phyloP scores from a whole-genome alignment of 177 flowering plant genomes.

The Telopea speciosissima region DNA sequence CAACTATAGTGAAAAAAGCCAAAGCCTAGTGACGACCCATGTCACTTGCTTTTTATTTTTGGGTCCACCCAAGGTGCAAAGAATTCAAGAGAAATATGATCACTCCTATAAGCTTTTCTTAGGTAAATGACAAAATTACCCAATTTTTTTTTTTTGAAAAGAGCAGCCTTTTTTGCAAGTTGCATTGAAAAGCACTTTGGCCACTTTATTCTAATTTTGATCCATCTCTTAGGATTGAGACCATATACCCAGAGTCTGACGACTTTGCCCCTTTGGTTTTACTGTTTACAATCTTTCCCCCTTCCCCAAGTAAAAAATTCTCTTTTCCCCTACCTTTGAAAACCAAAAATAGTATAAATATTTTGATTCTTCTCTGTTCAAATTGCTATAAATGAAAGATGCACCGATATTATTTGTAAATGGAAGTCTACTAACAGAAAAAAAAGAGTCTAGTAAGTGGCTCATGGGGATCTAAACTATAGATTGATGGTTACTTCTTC shows the following conservation, averaged over 20 bases:
- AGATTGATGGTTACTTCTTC: neutral
- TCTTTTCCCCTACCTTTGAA: neutral
- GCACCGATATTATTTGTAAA: conserved; percentile 4
- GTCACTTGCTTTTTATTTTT: conserved; percentile 22
- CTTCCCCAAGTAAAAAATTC: too few relatives aligned
- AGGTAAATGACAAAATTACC: conserved; percentile 34
- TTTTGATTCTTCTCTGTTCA: conserved; percentile 29
- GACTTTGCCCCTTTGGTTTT: conserved; percentile 24
- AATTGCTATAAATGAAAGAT: conserved; percentile 12
- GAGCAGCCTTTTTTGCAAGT: conserved; percentile 33
- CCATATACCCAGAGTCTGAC: conserved; percentile 24
- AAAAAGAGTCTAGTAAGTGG: neutral
- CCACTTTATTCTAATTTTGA: conserved; percentile 40
- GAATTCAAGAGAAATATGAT: conserved; percentile 31
- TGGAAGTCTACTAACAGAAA: neutral
- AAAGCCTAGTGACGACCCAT: conserved; percentile 31
- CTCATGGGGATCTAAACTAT: conserved; percentile 6
- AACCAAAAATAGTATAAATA: neutral
- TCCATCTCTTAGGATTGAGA: conserved; percentile 21
- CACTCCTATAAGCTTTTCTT: conserved; percentile 19
- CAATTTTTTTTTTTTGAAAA: conserved; percentile 34
- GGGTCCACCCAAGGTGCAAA: conserved; percentile 30
- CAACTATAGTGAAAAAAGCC: neutral
- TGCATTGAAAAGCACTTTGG: conserved; percentile 30
- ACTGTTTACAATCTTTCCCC: neutral